Evolutionary conservation across 805 yeast genomes (phyloP), one percentile per base, ranked within the genome.

Genomic region (Pichia kluyveri): DNA sequence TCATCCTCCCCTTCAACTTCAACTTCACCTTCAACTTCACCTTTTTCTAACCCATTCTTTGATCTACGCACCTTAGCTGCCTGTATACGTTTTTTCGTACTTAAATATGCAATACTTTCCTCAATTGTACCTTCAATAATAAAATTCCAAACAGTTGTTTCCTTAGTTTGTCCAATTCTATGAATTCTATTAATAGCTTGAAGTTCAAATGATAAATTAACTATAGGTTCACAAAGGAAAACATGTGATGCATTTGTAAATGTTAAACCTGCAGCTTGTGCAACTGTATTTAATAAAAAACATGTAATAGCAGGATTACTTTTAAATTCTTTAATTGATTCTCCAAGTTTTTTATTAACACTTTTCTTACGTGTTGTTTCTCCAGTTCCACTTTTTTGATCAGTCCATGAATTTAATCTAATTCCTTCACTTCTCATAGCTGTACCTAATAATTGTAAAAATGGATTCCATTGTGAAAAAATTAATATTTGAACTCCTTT

Each of bases 101-200:
- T 75, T 46, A 84, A 62, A n/a, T 77, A 65, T 34, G 87, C 77
- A 42, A 93, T 86, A 41, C 87, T 83, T 60, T 91, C 96, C 63
- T 93, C 99, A 15, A 93, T 95, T 0, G 96, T 80, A 39, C 83
- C 81, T 48, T 76, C 78, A 48, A 90, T 83, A 26, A 85, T 81
- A 68, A 91, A 89, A 77, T 85, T 83, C 96, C 98, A 93, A 1
- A 91, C 95, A 1, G 82, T 83, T 0, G 99, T 93, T 15, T 77
- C 80, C 41, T 73, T 69, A 3, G 72, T 75, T 63, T 93, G 99
- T 0, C 99, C 99, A 60, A 91, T 90, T 53, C 99, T 70, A 60
- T 91, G 96, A 40, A 93, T 80, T 53, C 99, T 75, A 44, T 95
- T 86, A 46, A 90, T 84, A 0, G 98, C 97, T 61, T 91, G 99